Base-by-base conservation (phyloP, 2,329 filamentous ascomycete genomes). In the Fusarium scirpi region DNA sequence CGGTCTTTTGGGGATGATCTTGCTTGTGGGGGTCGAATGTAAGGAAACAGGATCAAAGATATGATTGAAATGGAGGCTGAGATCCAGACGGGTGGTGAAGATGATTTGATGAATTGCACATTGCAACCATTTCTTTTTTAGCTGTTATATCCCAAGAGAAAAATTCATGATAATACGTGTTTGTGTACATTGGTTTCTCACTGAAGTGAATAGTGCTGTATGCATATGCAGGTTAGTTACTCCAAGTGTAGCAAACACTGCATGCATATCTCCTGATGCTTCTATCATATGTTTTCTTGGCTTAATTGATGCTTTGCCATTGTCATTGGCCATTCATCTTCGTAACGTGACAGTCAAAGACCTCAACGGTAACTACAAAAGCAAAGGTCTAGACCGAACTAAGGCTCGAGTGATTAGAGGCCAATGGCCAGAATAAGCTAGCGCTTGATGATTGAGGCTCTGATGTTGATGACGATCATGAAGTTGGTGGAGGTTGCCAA, bases 91-190 rank as follows among this genome's bases (percentile, higher is more conserved):
- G 47, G 44, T 55, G 44, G 25, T 45, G 48, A 67, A 58, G 58
- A 64, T 64, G 53, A 70, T 62, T 58, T 57, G 62, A 67, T 63
- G 58, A 69, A 63, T 58, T 70, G 67, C 61, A 69, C 67, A 66
- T 32, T 62, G 51, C 51, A 70, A 66, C 32, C 52, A 46, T 67
- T 69, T 58, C 67, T 62, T 69, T 38, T 66, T 52, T 65, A 69
- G 64, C 62, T 63, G 66, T 70, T 70, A 70, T 70, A 70, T 69
- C 57, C 67, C 67, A 69, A 69, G 46, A 43, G 46, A 47, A 58
- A 64, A 52, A 29, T 54, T 48, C 49, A 69, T 59, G 64, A 68
- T 54, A 34, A 22, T 54, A 40, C 5, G 38, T 56, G 62, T 34
- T 62, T 54, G n/a, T 51, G 47, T 41, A 27, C 18, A 52, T 27